phyloP scores from a whole-genome alignment of 2,329 filamentous ascomycete species.

The Claviceps sp. region DNA sequence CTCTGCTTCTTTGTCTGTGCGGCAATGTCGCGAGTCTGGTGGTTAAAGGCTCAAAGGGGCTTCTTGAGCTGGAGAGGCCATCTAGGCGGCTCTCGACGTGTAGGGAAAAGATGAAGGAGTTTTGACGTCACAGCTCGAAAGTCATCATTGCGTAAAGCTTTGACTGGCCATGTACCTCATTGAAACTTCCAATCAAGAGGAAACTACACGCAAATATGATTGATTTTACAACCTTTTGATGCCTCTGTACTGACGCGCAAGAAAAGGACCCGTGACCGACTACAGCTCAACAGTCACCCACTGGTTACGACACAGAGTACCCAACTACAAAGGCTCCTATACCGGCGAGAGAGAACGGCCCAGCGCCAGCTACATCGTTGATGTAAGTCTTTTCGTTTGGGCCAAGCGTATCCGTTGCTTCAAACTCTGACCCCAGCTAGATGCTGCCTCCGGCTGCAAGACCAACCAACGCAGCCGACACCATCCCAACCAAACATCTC shows the following conservation, averaged over 20 bases:
- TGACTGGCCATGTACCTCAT: background rate
- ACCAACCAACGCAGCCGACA: slow-evolving; percentile 62
- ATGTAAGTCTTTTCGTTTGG: slow-evolving; percentile 37
- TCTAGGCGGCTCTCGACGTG: background rate
- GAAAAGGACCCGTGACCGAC: slow-evolving; percentile 73
- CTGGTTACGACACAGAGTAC: slow-evolving; percentile 70
- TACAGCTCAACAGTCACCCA: slow-evolving; percentile 83
- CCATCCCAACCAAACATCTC: slow-evolving; percentile 85
- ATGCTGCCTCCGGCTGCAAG: slow-evolving; percentile 78
- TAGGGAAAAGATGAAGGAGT: background rate
- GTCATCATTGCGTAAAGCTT: background rate
- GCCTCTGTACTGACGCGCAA: slow-evolving; percentile 8
- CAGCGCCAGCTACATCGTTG: slow-evolving; percentile 77
- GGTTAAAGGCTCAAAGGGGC: background rate
- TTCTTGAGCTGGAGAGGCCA: background rate
- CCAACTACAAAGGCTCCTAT: slow-evolving; percentile 56
- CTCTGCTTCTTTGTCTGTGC: background rate
- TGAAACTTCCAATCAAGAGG: background rate
- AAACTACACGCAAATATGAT: no score
- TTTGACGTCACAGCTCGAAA: background rate
- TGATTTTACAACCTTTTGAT: background rate
- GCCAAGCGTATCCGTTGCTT: background rate
- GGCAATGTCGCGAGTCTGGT: background rate
- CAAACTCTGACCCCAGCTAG: slow-evolving; percentile 28
- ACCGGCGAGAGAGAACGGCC: slow-evolving; percentile 70